Base-by-base conservation (phyloP, 2,329 filamentous ascomycete species). In the Fusarium phyllophilum region DNA sequence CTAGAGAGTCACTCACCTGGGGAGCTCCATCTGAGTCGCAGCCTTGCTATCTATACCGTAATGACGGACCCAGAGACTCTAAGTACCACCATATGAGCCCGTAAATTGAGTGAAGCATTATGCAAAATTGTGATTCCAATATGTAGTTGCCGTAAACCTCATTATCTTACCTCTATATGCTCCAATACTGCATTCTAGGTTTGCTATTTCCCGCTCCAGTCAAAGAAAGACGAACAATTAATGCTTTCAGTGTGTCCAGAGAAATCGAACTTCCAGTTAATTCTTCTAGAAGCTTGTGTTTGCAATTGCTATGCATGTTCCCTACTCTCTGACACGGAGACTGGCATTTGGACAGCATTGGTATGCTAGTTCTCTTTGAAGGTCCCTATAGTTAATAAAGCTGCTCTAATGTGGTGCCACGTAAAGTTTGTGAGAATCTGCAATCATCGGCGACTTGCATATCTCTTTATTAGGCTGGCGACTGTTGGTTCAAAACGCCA, bases 181-280 rank as follows among this genome's bases (percentile, higher is more conserved):
- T 54, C 20, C 18, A 20, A 38, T 13, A 17, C 24, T 22, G 18
- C 24, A 38, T 22, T 26, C 17, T 22, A 17, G 18, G 18, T 20
- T 26, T 17, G 13, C 8, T 24, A 26, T 26, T 52, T 36, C 6
- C n/a, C 6, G 9, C 14, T 52, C n/a, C 13, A 36, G 6, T 36
- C 13, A 36, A 52, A 38, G 18, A 54, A 22, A 38, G 9, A 38
- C 8, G 33, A 29, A 29, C 5, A 26, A 15, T 13, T 9, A 29
- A 29, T 54, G 1, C 14, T 22, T 22, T n/a, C 8, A 3, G 13
- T 12, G 8, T 29, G 7, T 54, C 17, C 10, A 8, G 15, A 6
- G 33, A 17, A 18, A 5, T 17, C 1, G 8, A 26, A 22, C 5
- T 17, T 5, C 2, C 10, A 15, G 14, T 38, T 26, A 0, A 10